Conservation (phyloP, 192 early-diverging fungal species). For the Rhizophlyctis rosea region DNA sequence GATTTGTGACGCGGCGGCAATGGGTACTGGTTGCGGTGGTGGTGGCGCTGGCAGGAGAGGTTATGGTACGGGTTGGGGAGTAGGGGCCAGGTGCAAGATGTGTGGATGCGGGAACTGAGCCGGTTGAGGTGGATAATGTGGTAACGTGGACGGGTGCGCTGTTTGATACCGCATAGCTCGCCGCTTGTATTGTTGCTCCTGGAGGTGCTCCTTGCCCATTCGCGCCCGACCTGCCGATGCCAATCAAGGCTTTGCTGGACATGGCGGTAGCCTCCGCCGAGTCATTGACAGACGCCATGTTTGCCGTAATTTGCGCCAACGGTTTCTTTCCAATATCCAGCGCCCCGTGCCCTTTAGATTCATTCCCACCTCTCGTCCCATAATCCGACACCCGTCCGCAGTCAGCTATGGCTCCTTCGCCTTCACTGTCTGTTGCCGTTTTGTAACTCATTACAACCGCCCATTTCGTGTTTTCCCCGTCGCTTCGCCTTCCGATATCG, state of each 20-base stretch:
- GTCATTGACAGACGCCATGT: constrained; percentile 6
- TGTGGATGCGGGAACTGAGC: background rate
- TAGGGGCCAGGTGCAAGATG: background rate
- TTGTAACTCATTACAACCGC: constrained; percentile 28
- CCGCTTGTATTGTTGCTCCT: background rate
- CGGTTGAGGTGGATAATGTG: background rate
- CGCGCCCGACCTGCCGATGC: constrained; percentile 23
- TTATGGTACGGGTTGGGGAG: constrained; percentile 1
- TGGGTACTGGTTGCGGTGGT: too few relatives aligned
- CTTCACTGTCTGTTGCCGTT: constrained; percentile 23
- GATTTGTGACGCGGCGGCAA: too few relatives aligned
- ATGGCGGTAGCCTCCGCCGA: constrained; percentile 22
- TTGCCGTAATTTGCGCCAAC: background rate
- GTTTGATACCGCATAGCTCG: constrained; percentile 8
- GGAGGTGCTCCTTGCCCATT: constrained; percentile 4
- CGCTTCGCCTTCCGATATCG: constrained; percentile 34
- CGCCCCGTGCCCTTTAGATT: constrained; percentile 8
- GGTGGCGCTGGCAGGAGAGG: too few relatives aligned
- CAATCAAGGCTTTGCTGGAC: constrained; percentile 36
- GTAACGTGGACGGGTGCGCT: background rate
- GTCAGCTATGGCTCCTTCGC: constrained; percentile 15
- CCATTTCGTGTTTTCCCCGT: constrained; percentile 27
- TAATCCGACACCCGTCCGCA: background rate
- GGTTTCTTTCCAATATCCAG: constrained; percentile 19
- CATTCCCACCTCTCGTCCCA: constrained; percentile 1